Conservation (phyloP, 2,329 filamentous ascomycete genomes). For the Claviceps humidiphila region DNA sequence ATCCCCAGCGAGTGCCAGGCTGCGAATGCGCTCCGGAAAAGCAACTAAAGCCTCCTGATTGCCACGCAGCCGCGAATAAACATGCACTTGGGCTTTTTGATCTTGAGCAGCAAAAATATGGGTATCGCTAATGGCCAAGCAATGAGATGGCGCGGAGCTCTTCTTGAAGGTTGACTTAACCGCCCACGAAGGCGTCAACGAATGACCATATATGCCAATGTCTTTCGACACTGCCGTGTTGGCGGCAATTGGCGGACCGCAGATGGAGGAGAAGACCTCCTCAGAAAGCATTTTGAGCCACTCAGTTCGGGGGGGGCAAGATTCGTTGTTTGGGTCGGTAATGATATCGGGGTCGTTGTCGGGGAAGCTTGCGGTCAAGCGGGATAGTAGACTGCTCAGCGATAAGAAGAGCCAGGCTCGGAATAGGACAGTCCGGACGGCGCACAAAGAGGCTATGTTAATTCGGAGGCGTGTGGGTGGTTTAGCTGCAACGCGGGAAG, state of each 20-base stretch:
- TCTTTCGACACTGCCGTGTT: constrained; percentile 59
- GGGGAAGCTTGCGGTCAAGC: background rate
- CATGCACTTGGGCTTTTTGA: constrained; percentile 83
- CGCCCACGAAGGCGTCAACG: constrained; percentile 63
- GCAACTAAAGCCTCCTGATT: constrained; percentile 82
- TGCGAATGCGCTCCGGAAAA: constrained; percentile 76
- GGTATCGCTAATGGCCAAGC: constrained; percentile 63
- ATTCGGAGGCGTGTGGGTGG: background rate
- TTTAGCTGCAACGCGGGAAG: background rate
- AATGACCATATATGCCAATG: constrained; percentile 75
- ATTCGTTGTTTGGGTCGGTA: background rate
- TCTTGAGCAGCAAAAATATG: constrained; percentile 88
- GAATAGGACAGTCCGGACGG: background rate
- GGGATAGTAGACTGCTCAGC: background rate
- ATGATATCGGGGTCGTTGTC: background rate
- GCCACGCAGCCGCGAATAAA: constrained; percentile 72
- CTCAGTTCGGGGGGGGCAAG: background rate
- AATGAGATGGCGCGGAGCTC: constrained; percentile 66
- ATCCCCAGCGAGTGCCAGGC: constrained; percentile 57
- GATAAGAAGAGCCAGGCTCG: background rate
- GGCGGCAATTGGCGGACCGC: constrained; percentile 42
- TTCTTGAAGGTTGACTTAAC: constrained; percentile 80
- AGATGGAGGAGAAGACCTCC: constrained; percentile 45
- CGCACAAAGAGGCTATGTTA: background rate
- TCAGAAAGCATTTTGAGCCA: constrained; percentile 39